Base-by-base conservation (phyloP, 2,329 filamentous ascomycete species). In the Biscogniauxia mediterranea region DNA sequence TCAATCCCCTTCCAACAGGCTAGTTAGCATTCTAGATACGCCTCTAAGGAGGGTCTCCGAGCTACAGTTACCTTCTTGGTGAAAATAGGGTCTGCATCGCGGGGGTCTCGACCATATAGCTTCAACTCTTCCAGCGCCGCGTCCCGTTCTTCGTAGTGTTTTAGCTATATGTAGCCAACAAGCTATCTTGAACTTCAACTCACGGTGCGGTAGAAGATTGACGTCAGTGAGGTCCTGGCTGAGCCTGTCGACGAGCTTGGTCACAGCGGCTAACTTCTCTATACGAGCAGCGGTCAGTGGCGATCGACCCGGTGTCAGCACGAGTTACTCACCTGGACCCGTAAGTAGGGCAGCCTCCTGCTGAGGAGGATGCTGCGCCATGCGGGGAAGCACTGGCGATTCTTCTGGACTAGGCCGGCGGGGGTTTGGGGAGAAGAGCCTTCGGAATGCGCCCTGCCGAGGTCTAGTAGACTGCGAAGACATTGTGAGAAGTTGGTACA, bases 51-150 rank as follows among this genome's bases (percentile, higher is more conserved):
- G 26, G 20, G 5, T 54, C 56, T 25, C 55, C 9, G 32, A 61
- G 60, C 53, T 23, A 90, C 92, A 8, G 8, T 28, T 81, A 90
- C 92, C 76, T 89, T 80, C 75, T 85, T 84, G n/a, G 90, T 89
- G 76, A 95, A 97, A 61, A 98, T 94, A 1, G 92, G 89, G 61
- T 89, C 89, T 26, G 93, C 88, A 75, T 91, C 82, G 28, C 79
- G 80, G 7, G 89, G 85, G 69, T 89, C 87, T 62, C 93, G 87
- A 6, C 93, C 90, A 70, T 91, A 85, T 32, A 93, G 80, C 76
- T 97, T 97, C 55, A 97, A 81, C 68, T 92, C 79, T 66, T 89
- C 86, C 3, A 90, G 75, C 13, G 81, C 79, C 9, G 81, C 76
- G 68, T 86, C 84, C 64, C 87, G 84, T 71, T 91, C 90, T 64